Evolutionary conservation across 2,329 filamentous ascomycete species (phyloP).

Genomic region (Colletotrichum brevisporum): DNA sequence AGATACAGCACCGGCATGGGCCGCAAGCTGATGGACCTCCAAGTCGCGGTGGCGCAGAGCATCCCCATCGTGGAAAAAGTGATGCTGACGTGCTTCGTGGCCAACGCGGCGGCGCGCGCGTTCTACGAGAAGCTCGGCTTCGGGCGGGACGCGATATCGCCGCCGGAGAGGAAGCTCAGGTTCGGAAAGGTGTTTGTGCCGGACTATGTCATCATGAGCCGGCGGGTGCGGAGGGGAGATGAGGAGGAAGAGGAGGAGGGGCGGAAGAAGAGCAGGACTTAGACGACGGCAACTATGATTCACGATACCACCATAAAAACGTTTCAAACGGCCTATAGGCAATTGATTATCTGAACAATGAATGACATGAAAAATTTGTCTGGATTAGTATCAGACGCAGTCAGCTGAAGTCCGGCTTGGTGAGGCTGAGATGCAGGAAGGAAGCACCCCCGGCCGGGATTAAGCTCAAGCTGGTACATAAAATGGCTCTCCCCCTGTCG

Average conservation of each 20-base stretch:
- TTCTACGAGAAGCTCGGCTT: constrained; percentile 77
- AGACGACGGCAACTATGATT: neutral
- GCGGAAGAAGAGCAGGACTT: neutral
- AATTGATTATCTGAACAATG: too few species aligned
- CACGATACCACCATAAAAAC: too few species aligned
- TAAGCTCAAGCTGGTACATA: neutral
- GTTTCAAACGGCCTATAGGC: too few species aligned
- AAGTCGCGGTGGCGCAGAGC: constrained; percentile 66
- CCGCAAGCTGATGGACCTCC: constrained; percentile 69
- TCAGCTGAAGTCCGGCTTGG: neutral
- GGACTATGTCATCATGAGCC: constrained; percentile 74
- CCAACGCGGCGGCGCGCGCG: constrained; percentile 68
- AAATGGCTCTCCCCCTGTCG: neutral
- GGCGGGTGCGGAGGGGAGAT: constrained; percentile 48
- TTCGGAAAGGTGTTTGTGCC: constrained; percentile 66
- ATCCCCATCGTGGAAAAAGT: constrained; percentile 72
- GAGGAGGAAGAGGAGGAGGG: neutral
- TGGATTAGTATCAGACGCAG: neutral
- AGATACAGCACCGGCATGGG: constrained; percentile 72
- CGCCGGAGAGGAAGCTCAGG: constrained; percentile 65
- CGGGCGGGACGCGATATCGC: constrained; percentile 68
- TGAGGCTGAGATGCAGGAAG: constrained; percentile 7
- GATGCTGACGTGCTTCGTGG: constrained; percentile 81
- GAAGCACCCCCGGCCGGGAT: neutral
- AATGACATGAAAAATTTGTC: too few species aligned